Evolutionary conservation across 495 filamentous ascomycete genomes (phyloP).

Genomic region (Chaetomium tenue): DNA sequence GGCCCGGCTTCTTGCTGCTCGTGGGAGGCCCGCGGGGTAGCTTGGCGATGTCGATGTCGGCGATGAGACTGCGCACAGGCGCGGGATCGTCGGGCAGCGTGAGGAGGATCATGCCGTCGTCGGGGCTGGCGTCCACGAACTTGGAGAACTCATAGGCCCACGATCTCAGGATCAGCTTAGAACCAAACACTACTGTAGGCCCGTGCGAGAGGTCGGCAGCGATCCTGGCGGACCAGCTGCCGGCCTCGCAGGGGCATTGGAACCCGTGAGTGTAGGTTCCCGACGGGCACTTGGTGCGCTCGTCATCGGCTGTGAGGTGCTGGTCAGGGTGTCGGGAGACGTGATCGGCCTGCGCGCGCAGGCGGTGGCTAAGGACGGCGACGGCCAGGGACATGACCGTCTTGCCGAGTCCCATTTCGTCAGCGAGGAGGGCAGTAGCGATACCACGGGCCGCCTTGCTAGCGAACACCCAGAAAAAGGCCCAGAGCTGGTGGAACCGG

Average conservation of each 20-base stretch:
- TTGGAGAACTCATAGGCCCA: slow-evolving; percentile 11
- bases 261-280: slow-evolving; percentile 11
- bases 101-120: slow-evolving; percentile 1
- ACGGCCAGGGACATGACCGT: slow-evolving; percentile 13
- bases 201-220: slow-evolving; percentile 13
- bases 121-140: not conserved
- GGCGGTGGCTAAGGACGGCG: slow-evolving; percentile 14
- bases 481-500: slow-evolving; percentile 13
- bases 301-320: slow-evolving; percentile 7
- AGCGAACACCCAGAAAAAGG: slow-evolving; percentile 11
- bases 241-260: slow-evolving; percentile 11
- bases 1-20: slow-evolving; percentile 11
- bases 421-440: slow-evolving; percentile 14
- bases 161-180: not conserved
- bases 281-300: slow-evolving; percentile 11
- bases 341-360: slow-evolving; percentile 12
- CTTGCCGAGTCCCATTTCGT: slow-evolving; percentile 15
- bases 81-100: slow-evolving; percentile 5
- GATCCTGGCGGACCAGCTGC: slow-evolving; percentile 14
- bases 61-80: slow-evolving; percentile 3
- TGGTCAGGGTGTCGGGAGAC: slow-evolving; percentile 11
- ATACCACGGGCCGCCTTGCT: slow-evolving; percentile 10
- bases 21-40: slow-evolving; percentile 6
- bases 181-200: slow-evolving; percentile 5
- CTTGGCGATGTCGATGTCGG: slow-evolving; percentile 7